These are phyloP conservation scores for Helianthus annuus DNA, from an alignment of 129 eudicot species.

Conservation along the genomic window HanXRQr2.0-SUNRISE NC_035433.2:106087497-106087996, in stretches of 20 bases:
- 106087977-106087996: background rate
- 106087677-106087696: slow-evolving; percentile 66
- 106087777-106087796: background rate
- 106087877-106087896: background rate
- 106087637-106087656: slow-evolving; percentile 95
- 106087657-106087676: slow-evolving; percentile 75
- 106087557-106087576: background rate
- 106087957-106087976: background rate
- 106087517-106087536: background rate
- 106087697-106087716: slow-evolving; percentile 85
- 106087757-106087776: background rate
- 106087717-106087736: slow-evolving; percentile 12
- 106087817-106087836: background rate
- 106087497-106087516: slow-evolving; percentile 20
- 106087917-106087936: background rate
- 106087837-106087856: background rate
- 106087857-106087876: background rate
- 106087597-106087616: slow-evolving; percentile 85
- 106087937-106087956: background rate
- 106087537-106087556: background rate
- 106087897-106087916: background rate
- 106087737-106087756: background rate
- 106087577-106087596: slow-evolving; percentile 52
- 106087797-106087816: background rate
- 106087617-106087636: slow-evolving; percentile 89